phyloP scores from a whole-genome alignment of 768 basidiomycete genomes.

The Psilocybe tampanensis region DNA sequence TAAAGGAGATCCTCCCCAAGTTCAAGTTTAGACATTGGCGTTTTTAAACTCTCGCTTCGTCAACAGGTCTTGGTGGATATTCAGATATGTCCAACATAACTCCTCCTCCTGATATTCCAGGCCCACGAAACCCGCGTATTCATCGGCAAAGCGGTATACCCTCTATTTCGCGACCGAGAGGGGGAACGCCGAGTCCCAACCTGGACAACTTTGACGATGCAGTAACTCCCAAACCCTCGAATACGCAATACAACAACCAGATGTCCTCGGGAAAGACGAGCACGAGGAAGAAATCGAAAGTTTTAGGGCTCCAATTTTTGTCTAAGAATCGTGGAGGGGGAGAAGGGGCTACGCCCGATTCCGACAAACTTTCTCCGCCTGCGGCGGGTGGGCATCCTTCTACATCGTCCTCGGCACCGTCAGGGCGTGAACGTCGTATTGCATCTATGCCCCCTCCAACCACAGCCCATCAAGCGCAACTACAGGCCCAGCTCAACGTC shows the following conservation, averaged over 20 bases:
- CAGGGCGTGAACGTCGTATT: constrained; percentile 8
- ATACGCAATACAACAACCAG: not conserved
- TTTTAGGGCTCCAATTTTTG: not conserved
- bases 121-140: not conserved
- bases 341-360: not conserved
- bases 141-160: constrained; percentile 3
- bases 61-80: no score
- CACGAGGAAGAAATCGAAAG: constrained; percentile 7
- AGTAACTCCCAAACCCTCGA: not conserved
- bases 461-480: constrained; percentile 4
- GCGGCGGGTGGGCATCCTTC: not conserved
- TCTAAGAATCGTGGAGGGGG: not conserved
- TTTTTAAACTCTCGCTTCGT: no score
- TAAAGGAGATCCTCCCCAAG: no score
- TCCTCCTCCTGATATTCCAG: not conserved
- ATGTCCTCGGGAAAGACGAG: not conserved
- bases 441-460: constrained; percentile 20
- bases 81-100: not conserved
- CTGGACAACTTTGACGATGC: not conserved
- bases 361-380: not conserved
- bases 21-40: no score
- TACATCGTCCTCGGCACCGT: not conserved
- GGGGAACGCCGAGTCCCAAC: not conserved
- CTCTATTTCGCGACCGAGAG: not conserved
- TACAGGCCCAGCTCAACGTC: constrained; percentile 9